Evolutionary conservation across 2,329 filamentous ascomycete genomes (phyloP).

Genomic region (Stachybotrys elegans): DNA sequence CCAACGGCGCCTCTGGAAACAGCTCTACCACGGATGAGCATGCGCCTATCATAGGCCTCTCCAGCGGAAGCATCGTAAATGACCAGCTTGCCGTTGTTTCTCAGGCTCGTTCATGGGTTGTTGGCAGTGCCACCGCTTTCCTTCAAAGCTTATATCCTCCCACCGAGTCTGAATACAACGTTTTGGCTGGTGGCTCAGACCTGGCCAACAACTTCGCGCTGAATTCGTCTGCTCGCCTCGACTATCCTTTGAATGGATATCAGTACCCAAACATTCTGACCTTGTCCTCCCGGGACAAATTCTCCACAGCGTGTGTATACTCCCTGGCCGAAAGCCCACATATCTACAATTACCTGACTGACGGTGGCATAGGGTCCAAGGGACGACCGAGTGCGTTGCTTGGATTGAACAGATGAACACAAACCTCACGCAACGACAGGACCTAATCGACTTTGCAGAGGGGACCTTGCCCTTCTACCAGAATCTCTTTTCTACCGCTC

Average conservation of each 20-base stretch:
- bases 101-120: constrained; percentile 42
- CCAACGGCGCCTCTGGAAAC: constrained; percentile 15
- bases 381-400: constrained; percentile 30
- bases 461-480: constrained; percentile 36
- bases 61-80: constrained; percentile 41
- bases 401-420: constrained; percentile 27
- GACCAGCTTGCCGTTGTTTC: constrained; percentile 37
- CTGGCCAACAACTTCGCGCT: constrained; percentile 36
- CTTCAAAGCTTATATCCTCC: constrained; percentile 83
- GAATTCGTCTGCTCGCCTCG: constrained; percentile 39
- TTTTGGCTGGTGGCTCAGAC: constrained; percentile 20
- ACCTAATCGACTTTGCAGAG: constrained; percentile 18
- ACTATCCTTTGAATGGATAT: constrained; percentile 70
- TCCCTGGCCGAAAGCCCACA: constrained; percentile 1
- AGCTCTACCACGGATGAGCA: constrained; percentile 16
- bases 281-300: constrained; percentile 38
- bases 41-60: constrained; percentile 37
- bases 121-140: constrained; percentile 69
- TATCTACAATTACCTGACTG: too few species aligned
- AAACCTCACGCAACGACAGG: constrained; percentile 17
- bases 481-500: constrained; percentile 29
- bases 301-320: constrained; percentile 41
- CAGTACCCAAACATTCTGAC: constrained; percentile 69
- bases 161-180: constrained; percentile 32
- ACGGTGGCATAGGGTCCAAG: constrained; percentile 33